Evolutionary conservation across 129 eudicot species (phyloP).

Genomic region (Logfia minima): DNA sequence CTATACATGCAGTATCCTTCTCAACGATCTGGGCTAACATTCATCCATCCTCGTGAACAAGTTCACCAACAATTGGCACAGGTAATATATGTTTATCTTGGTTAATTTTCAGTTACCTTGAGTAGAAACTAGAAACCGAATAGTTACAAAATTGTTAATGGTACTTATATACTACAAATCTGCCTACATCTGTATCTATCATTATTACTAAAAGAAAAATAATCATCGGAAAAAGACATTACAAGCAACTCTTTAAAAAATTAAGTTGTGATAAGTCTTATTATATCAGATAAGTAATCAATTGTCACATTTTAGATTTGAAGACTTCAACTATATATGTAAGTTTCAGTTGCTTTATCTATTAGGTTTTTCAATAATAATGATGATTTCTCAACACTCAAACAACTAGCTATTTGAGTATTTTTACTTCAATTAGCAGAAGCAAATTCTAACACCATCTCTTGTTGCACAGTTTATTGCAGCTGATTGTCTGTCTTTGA

Average conservation of each 20-base stretch:
- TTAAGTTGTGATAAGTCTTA: background rate
- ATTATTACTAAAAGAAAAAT: background rate
- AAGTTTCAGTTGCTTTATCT: background rate
- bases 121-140: background rate
- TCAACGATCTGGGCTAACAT: slow-evolving; percentile 72
- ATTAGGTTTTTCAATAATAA: background rate
- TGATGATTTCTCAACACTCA: background rate
- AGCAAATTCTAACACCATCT: background rate
- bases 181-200: too few species aligned
- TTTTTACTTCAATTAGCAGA: background rate
- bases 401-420: background rate
- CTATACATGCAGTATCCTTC: slow-evolving; percentile 70
- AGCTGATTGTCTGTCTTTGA: background rate
- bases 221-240: background rate
- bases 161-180: background rate
- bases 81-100: background rate
- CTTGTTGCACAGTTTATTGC: background rate
- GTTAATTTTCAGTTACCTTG: background rate
- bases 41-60: slow-evolving; percentile 81
- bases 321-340: too few species aligned
- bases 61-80: slow-evolving; percentile 65
- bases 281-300: too few species aligned
- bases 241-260: background rate
- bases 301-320: background rate
- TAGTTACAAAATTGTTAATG: background rate